These are phyloP conservation scores for Syzygium jambos DNA, from an alignment of 345 rosid genomes.

Conservation along the genomic window DNA sequence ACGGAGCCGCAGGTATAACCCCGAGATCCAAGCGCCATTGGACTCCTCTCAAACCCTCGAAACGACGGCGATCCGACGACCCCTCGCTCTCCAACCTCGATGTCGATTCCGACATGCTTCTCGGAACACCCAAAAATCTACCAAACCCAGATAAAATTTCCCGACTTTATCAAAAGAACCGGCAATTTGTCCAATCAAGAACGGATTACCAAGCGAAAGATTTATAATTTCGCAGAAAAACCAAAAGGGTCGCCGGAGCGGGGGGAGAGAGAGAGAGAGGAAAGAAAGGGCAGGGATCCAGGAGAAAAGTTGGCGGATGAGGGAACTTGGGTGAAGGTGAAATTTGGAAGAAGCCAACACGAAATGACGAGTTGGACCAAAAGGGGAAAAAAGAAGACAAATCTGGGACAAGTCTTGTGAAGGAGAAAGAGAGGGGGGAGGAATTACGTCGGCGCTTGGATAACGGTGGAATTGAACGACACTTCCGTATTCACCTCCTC, in stretches of 20 bases:
- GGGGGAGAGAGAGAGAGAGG: neutral
- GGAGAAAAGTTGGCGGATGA: neutral
- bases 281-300: neutral
- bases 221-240: neutral
- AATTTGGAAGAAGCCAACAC: neutral
- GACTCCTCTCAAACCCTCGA: conserved; percentile 44
- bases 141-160: neutral
- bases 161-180: neutral
- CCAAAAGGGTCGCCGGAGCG: neutral
- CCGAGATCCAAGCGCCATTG: conserved; percentile 90
- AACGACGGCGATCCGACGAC: neutral
- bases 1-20: conserved; percentile 45
- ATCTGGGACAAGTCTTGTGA: neutral
- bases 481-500: neutral
- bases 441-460: neutral
- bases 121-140: neutral
- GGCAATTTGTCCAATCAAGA: neutral
- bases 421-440: neutral
- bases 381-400: neutral
- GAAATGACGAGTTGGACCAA: neutral
- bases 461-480: neutral
- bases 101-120: neutral
- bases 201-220: neutral
- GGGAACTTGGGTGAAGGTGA: neutral
- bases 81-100: neutral